A percentile compares a stretch with the other conserved stretches of the same genome.
Evolutionary conservation across 2,329 filamentous ascomycete species (phyloP).

Genomic region (Didymella glomerata): DNA sequence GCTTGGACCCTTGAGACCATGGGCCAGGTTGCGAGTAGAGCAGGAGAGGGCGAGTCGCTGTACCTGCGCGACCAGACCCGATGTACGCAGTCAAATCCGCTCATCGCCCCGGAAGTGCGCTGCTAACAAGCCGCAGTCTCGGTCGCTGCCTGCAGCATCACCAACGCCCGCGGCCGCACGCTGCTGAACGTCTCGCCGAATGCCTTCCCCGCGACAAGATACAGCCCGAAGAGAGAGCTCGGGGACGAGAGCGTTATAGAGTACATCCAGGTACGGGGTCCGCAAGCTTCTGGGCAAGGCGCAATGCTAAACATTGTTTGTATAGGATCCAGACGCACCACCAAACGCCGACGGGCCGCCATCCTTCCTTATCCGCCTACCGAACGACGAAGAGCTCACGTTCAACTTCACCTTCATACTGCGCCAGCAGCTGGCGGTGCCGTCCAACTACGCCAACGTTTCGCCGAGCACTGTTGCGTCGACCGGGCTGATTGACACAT

Average conservation of each 20-base stretch:
- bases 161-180: constrained; percentile 78
- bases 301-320: constrained; percentile 23
- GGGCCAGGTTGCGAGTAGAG: constrained; percentile 90
- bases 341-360: constrained; percentile 58
- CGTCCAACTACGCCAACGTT: constrained; percentile 53
- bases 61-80: constrained; percentile 91
- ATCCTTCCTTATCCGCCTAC: constrained; percentile 83
- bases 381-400: constrained; percentile 88
- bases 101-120: constrained; percentile 10
- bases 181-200: constrained; percentile 84
- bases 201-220: constrained; percentile 82
- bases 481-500: constrained; percentile 67
- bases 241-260: constrained; percentile 82
- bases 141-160: constrained; percentile 82
- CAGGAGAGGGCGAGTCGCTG: constrained; percentile 77
- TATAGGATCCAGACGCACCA: constrained; percentile 76
- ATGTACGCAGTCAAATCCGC: constrained; percentile 65
- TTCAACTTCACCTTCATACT: constrained; percentile 94
- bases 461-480: constrained; percentile 59
- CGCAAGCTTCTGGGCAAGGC: constrained; percentile 3
- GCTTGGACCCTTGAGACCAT: constrained; percentile 60
- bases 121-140: constrained; percentile 69
- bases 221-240: constrained; percentile 73
- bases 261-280: constrained; percentile 79
- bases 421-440: constrained; percentile 59